Conservation (phyloP, 2,329 filamentous ascomycete genomes). For the Diplocarpon mali region DNA sequence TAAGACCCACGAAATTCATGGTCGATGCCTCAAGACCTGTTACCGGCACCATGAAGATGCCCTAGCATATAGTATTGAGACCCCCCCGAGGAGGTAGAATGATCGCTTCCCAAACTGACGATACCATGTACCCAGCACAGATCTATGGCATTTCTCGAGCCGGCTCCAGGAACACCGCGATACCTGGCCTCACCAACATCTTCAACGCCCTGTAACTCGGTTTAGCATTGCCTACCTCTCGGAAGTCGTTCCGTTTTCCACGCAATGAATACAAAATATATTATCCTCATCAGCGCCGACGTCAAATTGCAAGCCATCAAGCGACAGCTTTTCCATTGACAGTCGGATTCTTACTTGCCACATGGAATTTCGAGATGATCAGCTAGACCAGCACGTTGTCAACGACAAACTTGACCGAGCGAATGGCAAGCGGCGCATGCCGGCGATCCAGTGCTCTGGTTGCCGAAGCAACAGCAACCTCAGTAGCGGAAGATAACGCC, state of each 20-base stretch:
- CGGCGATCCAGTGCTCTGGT: constrained; percentile 58
- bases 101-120: constrained; percentile 49
- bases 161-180: constrained; percentile 51
- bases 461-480: constrained; percentile 48
- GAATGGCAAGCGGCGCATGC: constrained; percentile 58
- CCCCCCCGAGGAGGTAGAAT: constrained; percentile 58
- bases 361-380: constrained; percentile 54
- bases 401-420: constrained; percentile 47
- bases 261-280: constrained; percentile 42
- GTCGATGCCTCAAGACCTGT: constrained; percentile 54
- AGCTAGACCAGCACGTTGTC: constrained; percentile 59
- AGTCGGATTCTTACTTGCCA: constrained; percentile 41
- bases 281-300: constrained; percentile 43
- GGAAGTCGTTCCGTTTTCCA: constrained; percentile 7
- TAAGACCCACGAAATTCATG: constrained; percentile 54
- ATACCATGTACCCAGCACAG: constrained; percentile 61
- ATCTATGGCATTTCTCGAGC: constrained; percentile 60
- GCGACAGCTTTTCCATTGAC: constrained; percentile 55
- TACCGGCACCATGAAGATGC: constrained; percentile 63
- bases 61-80: constrained; percentile 62
- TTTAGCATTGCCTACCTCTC: constrained; percentile 9
- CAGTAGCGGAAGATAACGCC: constrained; percentile 48
- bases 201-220: constrained; percentile 34
- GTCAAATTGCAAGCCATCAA: constrained; percentile 49
- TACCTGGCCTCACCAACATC: constrained; percentile 44